Evolutionary conservation across 768 basidiomycete species (phyloP).

Genomic region (Baorangia bicolor): DNA sequence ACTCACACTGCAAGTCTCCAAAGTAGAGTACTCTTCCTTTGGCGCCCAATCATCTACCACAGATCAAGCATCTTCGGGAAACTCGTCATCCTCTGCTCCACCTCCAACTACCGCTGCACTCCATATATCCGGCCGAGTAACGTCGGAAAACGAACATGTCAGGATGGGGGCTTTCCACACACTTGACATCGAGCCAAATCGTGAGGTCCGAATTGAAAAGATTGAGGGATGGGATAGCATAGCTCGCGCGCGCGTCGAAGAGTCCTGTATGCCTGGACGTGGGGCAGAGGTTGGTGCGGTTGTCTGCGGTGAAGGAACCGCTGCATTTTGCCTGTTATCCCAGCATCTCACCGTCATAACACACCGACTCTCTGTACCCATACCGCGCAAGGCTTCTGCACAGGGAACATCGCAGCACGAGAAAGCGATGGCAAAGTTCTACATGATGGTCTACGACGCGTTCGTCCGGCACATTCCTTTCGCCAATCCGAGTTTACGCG

Average conservation of each 20-base stretch:
- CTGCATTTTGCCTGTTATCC: conserved; percentile 91
- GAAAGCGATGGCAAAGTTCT: conserved; percentile 84
- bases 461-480: conserved; percentile 92
- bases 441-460: conserved; percentile 79
- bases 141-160: conserved; percentile 84
- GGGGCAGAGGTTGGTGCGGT: conserved; percentile 97
- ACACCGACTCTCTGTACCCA: conserved; percentile 83
- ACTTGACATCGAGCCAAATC: conserved; percentile 86
- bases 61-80: conserved; percentile 35
- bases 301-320: conserved; percentile 94
- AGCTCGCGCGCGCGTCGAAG: conserved; percentile 75
- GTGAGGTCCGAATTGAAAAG: conserved; percentile 90
- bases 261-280: conserved; percentile 87
- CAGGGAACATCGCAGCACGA: conserved; percentile 84
- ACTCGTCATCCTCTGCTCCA: conserved; percentile 31
- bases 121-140: conserved; percentile 85
- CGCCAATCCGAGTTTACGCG: conserved; percentile 65
- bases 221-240: conserved; percentile 89
- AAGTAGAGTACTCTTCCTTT: conserved; percentile 79
- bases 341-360: conserved; percentile 96
- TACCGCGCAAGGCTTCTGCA: conserved; percentile 89
- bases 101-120: conserved; percentile 54
- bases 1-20: conserved; percentile 79
- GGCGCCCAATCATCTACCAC: conserved; percentile 49
- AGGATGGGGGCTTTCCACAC: conserved; percentile 94